Conservation (phyloP, 2,329 filamentous ascomycete genomes). For the Ascochyta pisi region DNA sequence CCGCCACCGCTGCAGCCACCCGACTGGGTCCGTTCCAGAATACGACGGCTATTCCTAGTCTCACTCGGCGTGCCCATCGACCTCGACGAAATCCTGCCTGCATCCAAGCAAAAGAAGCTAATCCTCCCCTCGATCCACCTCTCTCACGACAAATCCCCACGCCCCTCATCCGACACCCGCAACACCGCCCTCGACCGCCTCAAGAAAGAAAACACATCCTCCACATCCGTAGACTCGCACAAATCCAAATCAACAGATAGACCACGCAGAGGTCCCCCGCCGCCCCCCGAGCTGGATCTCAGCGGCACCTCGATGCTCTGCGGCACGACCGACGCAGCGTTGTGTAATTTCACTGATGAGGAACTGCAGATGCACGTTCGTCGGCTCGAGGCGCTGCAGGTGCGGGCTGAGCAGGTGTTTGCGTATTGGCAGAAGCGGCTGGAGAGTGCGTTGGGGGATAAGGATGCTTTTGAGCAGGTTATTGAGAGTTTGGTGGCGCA, state of each 20-base stretch:
- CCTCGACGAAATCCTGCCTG: constrained; percentile 94
- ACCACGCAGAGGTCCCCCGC: constrained; percentile 64
- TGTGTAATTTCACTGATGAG: constrained; percentile 77
- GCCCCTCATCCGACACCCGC: constrained; percentile 48
- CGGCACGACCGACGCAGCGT: constrained; percentile 81
- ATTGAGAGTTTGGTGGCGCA: constrained; percentile 97
- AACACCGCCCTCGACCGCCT: constrained; percentile 48
- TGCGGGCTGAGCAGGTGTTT: constrained; percentile 76
- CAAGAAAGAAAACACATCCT: constrained; percentile 49
- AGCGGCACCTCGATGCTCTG: constrained; percentile 80
- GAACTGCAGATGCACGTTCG: constrained; percentile 77
- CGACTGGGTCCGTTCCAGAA: constrained; percentile 96
- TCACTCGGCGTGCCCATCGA: constrained; percentile 96
- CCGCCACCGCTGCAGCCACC: constrained; percentile 93
- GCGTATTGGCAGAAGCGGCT: constrained; percentile 88
- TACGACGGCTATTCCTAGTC: constrained; percentile 91
- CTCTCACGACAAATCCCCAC: constrained; percentile 46
- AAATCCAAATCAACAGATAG: constrained; percentile 47
- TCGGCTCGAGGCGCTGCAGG: constrained; percentile 72
- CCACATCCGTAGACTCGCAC: constrained; percentile 49
- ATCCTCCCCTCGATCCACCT: constrained; percentile 79
- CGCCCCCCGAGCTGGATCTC: constrained; percentile 78
- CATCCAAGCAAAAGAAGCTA: constrained; percentile 97
- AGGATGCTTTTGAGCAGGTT: constrained; percentile 93
- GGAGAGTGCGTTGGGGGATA: constrained; percentile 86